Conservation (phyloP, 805 yeast genomes). For the Spathaspora passalidarum region DNA sequence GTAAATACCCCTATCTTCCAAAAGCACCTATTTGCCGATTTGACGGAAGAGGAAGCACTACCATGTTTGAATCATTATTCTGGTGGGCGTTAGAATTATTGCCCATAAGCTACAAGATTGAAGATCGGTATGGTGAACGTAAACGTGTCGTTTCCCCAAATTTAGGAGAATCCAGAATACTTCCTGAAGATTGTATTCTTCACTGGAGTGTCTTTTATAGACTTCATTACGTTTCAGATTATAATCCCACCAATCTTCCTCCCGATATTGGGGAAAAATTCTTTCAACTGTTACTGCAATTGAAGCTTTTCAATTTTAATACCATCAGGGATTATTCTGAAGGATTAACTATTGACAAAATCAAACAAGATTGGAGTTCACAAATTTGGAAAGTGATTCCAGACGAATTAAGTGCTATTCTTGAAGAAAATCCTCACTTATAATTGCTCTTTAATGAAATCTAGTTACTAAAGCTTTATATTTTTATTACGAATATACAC, state of each 20-base stretch:
- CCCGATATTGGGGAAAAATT: conserved; percentile 16
- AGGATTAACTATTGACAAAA: conserved; percentile 15
- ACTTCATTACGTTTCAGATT: conserved; percentile 43
- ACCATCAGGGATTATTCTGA: conserved; percentile 12
- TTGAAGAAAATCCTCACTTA: conserved; percentile 11
- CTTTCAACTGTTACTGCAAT: conserved; percentile 17
- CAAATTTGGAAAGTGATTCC: conserved; percentile 32
- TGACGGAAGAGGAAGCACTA: conserved; percentile 39
- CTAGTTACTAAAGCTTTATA: background rate
- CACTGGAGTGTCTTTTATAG: conserved; percentile 70
- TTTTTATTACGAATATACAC: conserved; percentile 1
- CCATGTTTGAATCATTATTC: conserved; percentile 21
- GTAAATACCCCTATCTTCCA: background rate
- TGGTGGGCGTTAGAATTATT: conserved; percentile 67
- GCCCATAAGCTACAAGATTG: conserved; percentile 55
- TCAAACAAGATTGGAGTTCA: conserved; percentile 13
- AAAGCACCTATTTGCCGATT: conserved; percentile 19
- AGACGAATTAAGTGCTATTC: conserved; percentile 24
- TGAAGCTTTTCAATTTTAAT: conserved; percentile 6
- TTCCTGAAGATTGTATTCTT: conserved; percentile 45
- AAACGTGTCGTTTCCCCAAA: conserved; percentile 50
- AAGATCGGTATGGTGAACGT: conserved; percentile 50
- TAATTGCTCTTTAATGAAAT: too few relatives aligned
- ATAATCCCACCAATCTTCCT: conserved; percentile 36
- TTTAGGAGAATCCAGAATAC: conserved; percentile 48